These are phyloP conservation scores for Penicillium griseofulvum DNA, from an alignment of 2,329 filamentous ascomycete species.

Conservation along the genomic window DNA sequence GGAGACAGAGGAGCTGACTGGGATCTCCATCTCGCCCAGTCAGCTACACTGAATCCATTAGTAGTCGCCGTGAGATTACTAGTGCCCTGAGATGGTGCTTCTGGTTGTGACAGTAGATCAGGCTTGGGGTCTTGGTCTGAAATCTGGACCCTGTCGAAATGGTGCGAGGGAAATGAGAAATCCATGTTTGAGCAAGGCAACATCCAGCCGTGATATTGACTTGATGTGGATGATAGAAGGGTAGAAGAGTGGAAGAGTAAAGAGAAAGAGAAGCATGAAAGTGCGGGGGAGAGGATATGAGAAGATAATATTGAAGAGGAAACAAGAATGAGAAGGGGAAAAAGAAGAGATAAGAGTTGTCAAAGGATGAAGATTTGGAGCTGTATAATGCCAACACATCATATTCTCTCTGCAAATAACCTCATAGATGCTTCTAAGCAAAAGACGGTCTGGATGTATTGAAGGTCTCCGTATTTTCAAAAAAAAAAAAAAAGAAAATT, in stretches of 20 bases:
- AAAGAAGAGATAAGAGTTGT: not conserved
- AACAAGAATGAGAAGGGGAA: not conserved
- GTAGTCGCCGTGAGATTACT: conserved; percentile 12
- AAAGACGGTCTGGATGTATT: conserved; percentile 9
- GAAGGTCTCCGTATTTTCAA: conserved; percentile 16
- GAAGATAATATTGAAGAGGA: conserved; percentile 12
- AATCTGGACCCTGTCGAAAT: conserved; percentile 20
- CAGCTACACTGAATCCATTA: conserved; percentile 8
- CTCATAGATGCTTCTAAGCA: conserved; percentile 21
- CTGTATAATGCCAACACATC: conserved; percentile 26
- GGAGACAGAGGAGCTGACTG: conserved; percentile 16
- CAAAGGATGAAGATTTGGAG: conserved; percentile 16
- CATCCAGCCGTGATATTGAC: not conserved
- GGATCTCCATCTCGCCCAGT: conserved; percentile 27
- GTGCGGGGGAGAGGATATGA: conserved; percentile 1
- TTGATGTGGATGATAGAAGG: not conserved
- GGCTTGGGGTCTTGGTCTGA: conserved; percentile 23
- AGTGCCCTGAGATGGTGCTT: conserved; percentile 12
- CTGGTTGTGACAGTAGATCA: conserved; percentile 18
- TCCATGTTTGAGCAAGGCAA: conserved; percentile 19
- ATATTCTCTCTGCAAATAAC: conserved; percentile 23
- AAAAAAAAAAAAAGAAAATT: not conserved
- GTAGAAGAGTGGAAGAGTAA: not conserved
- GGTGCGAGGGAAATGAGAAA: conserved; percentile 17
- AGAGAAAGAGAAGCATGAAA: not conserved